These are phyloP conservation scores for Tillandsia fasciculata DNA, from an alignment of 176 grass and related monocot genomes.

Conservation along the genomic window DNA sequence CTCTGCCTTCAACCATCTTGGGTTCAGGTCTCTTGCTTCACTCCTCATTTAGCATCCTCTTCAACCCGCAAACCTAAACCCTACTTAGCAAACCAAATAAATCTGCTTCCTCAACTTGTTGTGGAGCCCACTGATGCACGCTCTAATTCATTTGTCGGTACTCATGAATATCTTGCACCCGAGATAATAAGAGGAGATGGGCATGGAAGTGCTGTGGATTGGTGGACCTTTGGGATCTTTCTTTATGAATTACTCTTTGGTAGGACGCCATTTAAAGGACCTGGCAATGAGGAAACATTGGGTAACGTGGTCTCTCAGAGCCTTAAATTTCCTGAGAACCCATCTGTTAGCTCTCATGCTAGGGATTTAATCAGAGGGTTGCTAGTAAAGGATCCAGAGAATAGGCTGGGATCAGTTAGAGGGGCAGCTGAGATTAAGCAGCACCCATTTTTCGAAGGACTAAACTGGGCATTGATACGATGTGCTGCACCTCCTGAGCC, in stretches of 20 bases:
- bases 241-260: conserved; percentile 4
- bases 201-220: conserved; percentile 2
- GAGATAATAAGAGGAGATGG: conserved; percentile 5
- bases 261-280: neutral
- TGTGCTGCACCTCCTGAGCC: neutral
- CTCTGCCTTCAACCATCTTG: conserved; percentile 1
- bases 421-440: conserved; percentile 1
- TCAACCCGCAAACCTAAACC: neutral
- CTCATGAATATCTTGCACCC: neutral
- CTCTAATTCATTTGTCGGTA: neutral
- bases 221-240: conserved; percentile 3
- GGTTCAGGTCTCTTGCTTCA: conserved; percentile 3
- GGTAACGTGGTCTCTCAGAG: conserved; percentile 1
- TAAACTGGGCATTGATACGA: conserved; percentile 3
- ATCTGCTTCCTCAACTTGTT: neutral
- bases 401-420: conserved; percentile 1
- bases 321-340: neutral
- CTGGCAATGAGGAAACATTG: conserved; percentile 1
- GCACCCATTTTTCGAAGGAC: neutral
- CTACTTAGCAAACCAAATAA: neutral
- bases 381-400: neutral
- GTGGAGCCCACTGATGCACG: conserved; percentile 5
- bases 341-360: neutral
- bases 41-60: neutral
- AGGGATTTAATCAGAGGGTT: conserved; percentile 4